Evolutionary conservation across 345 rosid species (phyloP).

Genomic region (Sapria himalayana): DNA sequence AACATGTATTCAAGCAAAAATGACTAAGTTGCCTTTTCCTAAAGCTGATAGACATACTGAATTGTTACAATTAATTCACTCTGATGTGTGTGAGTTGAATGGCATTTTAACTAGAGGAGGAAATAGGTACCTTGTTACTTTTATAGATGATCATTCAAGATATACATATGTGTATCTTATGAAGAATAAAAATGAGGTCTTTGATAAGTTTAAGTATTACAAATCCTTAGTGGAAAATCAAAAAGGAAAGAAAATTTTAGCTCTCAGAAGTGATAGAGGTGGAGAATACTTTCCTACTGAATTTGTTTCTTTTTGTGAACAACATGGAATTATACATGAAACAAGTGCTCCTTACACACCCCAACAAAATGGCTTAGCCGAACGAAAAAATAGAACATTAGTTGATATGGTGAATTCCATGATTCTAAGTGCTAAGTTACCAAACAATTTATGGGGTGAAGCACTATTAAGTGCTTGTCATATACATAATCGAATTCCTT

Average conservation of each 20-base stretch:
- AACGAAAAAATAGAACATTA: constrained; percentile 2
- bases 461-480: neutral
- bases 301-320: neutral
- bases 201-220: neutral
- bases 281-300: constrained; percentile 3
- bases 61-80: neutral
- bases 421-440: neutral
- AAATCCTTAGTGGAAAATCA: neutral
- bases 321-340: constrained; percentile 1
- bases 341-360: neutral
- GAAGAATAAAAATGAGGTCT: neutral
- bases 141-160: constrained; percentile 7
- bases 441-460: neutral
- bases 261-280: constrained; percentile 1
- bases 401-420: constrained; percentile 5
- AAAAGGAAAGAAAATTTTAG: constrained; percentile 1
- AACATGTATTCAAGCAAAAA: constrained; percentile 4
- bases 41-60: neutral
- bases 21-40: constrained; percentile 6
- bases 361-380: neutral
- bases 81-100: constrained; percentile 7
- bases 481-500: neutral
- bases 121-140: neutral
- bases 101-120: no score
- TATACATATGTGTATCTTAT: constrained; percentile 1